Evolutionary conservation across 2,329 filamentous ascomycete genomes (phyloP).

Genomic region (Venturia oleaginea): DNA sequence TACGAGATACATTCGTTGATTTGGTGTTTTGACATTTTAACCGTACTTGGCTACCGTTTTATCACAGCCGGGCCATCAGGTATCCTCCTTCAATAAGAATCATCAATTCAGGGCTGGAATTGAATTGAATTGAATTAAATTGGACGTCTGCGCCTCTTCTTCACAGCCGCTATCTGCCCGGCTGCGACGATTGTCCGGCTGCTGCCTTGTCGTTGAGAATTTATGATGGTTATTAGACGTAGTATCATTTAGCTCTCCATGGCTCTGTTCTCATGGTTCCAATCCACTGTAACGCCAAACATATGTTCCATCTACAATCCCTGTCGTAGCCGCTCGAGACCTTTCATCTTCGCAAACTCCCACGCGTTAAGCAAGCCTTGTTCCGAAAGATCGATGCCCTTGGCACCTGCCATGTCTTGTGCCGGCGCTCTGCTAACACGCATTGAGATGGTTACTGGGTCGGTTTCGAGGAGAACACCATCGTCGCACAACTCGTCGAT

Average conservation of each 20-base stretch:
- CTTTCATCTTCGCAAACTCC: conserved; percentile 84
- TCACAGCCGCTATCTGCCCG: not conserved
- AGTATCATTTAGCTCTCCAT: not conserved
- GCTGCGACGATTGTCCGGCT: not conserved
- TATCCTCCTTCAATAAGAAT: too few species aligned
- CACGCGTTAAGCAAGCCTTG: conserved; percentile 91
- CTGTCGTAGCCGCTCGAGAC: conserved; percentile 84
- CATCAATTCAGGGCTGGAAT: too few species aligned
- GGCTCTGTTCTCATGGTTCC: not conserved
- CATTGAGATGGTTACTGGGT: conserved; percentile 87
- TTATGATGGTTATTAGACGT: not conserved
- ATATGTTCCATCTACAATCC: conserved; percentile 46
- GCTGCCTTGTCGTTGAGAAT: not conserved
- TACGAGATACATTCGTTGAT: too few species aligned
- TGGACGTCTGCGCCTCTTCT: not conserved
- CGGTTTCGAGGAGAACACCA: conserved; percentile 73
- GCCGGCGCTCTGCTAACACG: conserved; percentile 85
- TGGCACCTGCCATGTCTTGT: conserved; percentile 78
- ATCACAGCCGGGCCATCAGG: too few species aligned
- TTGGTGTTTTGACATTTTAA: too few species aligned
- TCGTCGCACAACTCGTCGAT: conserved; percentile 64
- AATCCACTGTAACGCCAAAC: not conserved
- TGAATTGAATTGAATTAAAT: too few species aligned
- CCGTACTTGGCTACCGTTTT: too few species aligned
- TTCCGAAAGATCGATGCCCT: conserved; percentile 90